phyloP scores from a whole-genome alignment of 2,329 filamentous ascomycete species.

The Rasamsonia emersonii region DNA sequence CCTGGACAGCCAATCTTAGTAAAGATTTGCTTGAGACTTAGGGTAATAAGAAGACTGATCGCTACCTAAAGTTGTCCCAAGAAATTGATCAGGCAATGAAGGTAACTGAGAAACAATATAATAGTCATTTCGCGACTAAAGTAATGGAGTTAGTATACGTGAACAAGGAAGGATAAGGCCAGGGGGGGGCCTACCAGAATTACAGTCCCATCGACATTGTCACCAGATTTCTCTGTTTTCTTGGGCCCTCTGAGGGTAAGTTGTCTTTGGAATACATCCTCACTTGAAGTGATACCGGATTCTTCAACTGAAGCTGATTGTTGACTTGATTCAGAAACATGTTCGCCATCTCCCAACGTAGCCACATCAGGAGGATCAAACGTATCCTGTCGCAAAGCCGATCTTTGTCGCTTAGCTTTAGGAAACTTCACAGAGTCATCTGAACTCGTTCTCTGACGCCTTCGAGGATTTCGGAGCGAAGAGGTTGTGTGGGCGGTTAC shows the following conservation, averaged over 20 bases:
- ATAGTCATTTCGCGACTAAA: conserved; percentile 70
- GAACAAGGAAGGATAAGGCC: conserved; percentile 8
- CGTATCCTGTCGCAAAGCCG: conserved; percentile 30
- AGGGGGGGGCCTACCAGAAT: too few species aligned
- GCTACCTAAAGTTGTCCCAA: conserved; percentile 57
- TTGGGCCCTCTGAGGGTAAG: conserved; percentile 31
- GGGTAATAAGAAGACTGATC: conserved; percentile 6
- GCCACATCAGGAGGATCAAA: conserved; percentile 18
- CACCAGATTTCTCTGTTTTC: conserved; percentile 24
- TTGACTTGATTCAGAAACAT: too few species aligned
- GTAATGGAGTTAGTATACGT: conserved; percentile 7
- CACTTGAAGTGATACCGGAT: conserved; percentile 11
- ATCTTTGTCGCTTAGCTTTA: conserved; percentile 39
- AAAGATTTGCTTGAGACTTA: conserved; percentile 9
- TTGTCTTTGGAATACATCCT: conserved; percentile 17
- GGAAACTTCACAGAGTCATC: conserved; percentile 39
- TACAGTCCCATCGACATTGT: conserved; percentile 24
- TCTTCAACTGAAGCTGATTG: conserved; percentile 9
- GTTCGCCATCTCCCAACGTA: too few species aligned
- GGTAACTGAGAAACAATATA: conserved; percentile 81
- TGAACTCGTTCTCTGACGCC: conserved; percentile 33
- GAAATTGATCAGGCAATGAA: conserved; percentile 69
- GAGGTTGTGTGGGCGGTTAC: conserved; percentile 11
- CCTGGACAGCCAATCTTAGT: conserved; percentile 33
- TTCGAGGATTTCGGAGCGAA: conserved; percentile 27